Evolutionary conservation across 2,329 filamentous ascomycete genomes (phyloP).

Genomic region (Xylaria sp.): DNA sequence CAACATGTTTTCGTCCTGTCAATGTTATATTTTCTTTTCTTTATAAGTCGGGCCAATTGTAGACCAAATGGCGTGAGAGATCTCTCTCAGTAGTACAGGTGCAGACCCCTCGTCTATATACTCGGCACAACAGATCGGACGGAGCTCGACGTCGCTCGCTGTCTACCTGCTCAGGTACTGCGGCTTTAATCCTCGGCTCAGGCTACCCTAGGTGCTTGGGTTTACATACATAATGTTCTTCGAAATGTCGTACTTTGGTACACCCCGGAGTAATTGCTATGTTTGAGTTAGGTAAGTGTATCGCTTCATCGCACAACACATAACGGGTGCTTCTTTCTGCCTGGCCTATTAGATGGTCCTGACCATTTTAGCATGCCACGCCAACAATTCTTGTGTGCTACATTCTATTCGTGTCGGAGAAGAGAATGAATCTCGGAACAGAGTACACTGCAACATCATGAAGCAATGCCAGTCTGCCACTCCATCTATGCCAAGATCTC

Average conservation of each 20-base stretch:
- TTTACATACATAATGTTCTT: neutral
- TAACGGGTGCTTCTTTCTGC: neutral
- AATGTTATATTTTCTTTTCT: neutral
- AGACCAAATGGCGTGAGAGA: neutral
- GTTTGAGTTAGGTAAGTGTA: no score
- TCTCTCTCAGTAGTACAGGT: neutral
- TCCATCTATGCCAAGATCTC: neutral
- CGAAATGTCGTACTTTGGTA: neutral
- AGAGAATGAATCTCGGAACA: neutral
- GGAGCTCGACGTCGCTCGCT: neutral
- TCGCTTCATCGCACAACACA: neutral
- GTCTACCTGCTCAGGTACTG: neutral
- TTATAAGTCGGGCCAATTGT: neutral
- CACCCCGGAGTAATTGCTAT: neutral
- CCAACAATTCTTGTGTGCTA: neutral
- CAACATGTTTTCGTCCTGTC: constrained; percentile 2
- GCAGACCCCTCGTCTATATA: neutral
- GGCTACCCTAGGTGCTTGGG: neutral
- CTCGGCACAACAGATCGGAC: neutral
- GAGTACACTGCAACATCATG: neutral
- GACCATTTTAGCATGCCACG: neutral
- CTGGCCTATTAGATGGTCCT: neutral
- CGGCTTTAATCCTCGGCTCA: neutral
- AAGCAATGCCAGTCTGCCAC: neutral
- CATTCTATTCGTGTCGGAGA: neutral